These are phyloP conservation scores for Phragmites australis DNA, from an alignment of 176 grass and related monocot species.

Conservation along the genomic window DNA sequence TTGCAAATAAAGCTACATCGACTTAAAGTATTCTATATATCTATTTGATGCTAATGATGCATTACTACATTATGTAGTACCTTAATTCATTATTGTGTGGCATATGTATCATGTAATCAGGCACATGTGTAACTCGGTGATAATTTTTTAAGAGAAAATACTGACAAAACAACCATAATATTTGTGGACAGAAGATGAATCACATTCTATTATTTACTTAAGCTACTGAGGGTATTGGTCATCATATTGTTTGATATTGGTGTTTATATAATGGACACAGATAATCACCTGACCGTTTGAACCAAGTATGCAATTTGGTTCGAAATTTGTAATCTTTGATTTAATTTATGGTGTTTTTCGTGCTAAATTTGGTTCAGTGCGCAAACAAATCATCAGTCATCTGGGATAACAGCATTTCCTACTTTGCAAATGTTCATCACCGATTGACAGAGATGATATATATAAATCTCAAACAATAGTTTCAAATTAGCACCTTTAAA, in stretches of 20 bases:
- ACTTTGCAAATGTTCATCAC: too few species aligned
- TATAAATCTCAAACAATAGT: too few species aligned
- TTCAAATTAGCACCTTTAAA: too few species aligned
- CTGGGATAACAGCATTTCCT: too few species aligned
- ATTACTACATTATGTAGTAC: background rate
- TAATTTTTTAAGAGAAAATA: background rate
- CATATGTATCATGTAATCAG: background rate
- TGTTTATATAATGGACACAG: background rate
- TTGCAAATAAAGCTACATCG: slow-evolving; percentile 14
- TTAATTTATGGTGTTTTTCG: too few species aligned
- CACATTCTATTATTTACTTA: background rate
- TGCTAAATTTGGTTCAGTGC: too few species aligned
- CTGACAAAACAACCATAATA: background rate
- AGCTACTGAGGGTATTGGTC: background rate
- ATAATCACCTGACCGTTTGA: background rate
- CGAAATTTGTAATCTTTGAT: too few species aligned
- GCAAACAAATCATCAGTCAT: too few species aligned
- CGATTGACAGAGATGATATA: too few species aligned
- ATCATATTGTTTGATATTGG: background rate
- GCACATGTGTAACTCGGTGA: too few species aligned
- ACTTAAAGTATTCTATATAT: background rate
- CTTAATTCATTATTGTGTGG: slow-evolving; percentile 3
- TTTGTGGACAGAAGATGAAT: background rate
- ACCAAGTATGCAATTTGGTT: too few species aligned
- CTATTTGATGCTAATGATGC: background rate